Percentiles rank a stretch among this genome's conserved stretches.
Conservation (phyloP, 2,329 filamentous ascomycete genomes). For the Claviceps pusilla region DNA sequence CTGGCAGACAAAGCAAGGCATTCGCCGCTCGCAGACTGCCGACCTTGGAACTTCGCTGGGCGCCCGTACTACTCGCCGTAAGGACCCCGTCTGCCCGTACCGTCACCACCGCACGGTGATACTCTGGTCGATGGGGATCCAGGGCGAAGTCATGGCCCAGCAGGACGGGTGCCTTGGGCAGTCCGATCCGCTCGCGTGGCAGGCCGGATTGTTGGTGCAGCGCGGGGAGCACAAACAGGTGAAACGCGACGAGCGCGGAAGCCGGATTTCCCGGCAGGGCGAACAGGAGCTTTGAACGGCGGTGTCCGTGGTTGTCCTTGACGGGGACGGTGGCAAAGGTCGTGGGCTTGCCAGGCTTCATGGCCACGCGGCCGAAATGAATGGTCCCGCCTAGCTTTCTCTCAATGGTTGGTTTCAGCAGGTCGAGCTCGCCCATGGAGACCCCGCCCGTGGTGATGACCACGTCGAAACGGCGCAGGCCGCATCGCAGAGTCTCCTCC, state of each 20-base stretch:
- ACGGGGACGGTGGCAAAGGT: conserved; percentile 82
- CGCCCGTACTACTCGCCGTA: conserved; percentile 67
- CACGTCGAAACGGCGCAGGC: conserved; percentile 60
- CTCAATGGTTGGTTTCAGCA: conserved; percentile 92
- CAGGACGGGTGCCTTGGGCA: conserved; percentile 57
- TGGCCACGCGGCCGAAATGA: conserved; percentile 87
- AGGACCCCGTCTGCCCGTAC: conserved; percentile 52
- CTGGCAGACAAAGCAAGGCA: conserved; percentile 58
- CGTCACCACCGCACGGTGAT: conserved; percentile 68
- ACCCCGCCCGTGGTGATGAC: conserved; percentile 89
- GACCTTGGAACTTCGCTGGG: conserved; percentile 78
- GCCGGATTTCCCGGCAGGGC: conserved; percentile 88
- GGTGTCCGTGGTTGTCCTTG: conserved; percentile 42
- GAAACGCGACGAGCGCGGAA: conserved; percentile 80
- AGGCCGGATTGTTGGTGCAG: conserved; percentile 65
- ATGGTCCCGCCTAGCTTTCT: conserved; percentile 78
- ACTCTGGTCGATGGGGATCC: conserved; percentile 75
- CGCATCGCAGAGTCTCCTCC: conserved; percentile 61
- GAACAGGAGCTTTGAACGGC: conserved; percentile 60
- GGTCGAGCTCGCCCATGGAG: conserved; percentile 93
- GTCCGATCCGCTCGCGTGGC: conserved; percentile 36
- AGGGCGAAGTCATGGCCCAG: conserved; percentile 58
- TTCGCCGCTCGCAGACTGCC: conserved; percentile 84
- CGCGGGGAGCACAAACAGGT: conserved; percentile 82
- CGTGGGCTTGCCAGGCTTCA: conserved; percentile 97